Percentiles rank a stretch among this genome's conserved stretches.
Evolutionary conservation across 2,329 filamentous ascomycete species (phyloP).

Genomic region (Colletotrichum limetticola): DNA sequence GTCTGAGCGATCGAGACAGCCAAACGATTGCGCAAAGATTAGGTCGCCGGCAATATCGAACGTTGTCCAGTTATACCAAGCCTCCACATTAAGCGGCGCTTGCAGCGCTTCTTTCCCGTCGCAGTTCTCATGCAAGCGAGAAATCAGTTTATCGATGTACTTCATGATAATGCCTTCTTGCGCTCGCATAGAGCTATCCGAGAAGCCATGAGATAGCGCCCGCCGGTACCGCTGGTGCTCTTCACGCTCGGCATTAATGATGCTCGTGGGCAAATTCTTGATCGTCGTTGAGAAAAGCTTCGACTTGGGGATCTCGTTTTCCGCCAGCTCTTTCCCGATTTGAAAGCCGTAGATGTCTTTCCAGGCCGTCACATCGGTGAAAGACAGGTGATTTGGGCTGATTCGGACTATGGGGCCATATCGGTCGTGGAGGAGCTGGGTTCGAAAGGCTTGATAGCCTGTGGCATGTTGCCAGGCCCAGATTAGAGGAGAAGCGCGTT

Average conservation of each 20-base stretch:
- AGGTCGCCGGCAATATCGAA: conserved; percentile 44
- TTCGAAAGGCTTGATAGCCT: conserved; percentile 17
- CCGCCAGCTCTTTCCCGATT: neutral
- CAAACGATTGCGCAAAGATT: conserved; percentile 43
- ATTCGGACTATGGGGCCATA: conserved; percentile 51
- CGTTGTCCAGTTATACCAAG: conserved; percentile 25
- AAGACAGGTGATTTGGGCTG: conserved; percentile 51
- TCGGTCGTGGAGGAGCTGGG: conserved; percentile 35
- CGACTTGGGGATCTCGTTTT: conserved; percentile 19
- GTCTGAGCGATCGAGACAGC: conserved; percentile 37
- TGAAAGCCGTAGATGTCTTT: conserved; percentile 51
- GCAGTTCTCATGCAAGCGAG: conserved; percentile 13
- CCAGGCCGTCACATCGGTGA: conserved; percentile 47
- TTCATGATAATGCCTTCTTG: conserved; percentile 43
- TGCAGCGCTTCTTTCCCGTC: neutral
- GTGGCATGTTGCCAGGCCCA: conserved; percentile 8
- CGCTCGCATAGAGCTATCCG: conserved; percentile 41
- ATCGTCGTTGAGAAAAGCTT: neutral
- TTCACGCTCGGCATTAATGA: conserved; percentile 22
- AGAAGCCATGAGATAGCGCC: conserved; percentile 44
- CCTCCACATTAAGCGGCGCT: neutral
- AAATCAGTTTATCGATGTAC: conserved; percentile 41
- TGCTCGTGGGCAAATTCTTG: neutral
- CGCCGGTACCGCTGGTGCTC: conserved; percentile 39
- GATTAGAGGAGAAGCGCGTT: conserved; percentile 18